Evolutionary conservation across 192 early-diverging fungal species (phyloP).

Genomic region (Podila horticola): DNA sequence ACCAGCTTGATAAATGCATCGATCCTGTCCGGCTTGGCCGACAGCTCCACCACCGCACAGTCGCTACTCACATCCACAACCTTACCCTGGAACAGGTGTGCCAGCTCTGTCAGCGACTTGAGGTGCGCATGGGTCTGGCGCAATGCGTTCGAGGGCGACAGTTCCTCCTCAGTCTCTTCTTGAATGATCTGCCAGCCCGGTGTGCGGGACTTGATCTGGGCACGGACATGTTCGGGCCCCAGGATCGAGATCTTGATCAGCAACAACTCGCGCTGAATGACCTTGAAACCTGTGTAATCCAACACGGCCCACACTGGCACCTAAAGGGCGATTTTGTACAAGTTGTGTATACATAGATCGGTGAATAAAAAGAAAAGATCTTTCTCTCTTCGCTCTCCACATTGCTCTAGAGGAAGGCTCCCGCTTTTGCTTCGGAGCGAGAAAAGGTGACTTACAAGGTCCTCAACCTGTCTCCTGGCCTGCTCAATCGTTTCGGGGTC

Average conservation of each 20-base stretch:
- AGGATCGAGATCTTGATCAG: slow-evolving; percentile 93
- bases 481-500: slow-evolving; percentile 88
- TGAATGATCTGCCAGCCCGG: slow-evolving; percentile 32
- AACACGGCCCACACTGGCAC: slow-evolving; percentile 96
- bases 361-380: not conserved
- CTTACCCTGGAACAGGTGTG: slow-evolving; percentile 85
- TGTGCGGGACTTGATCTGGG: slow-evolving; percentile 55
- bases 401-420: too few species aligned
- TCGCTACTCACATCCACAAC: slow-evolving; percentile 91
- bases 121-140: slow-evolving; percentile 72
- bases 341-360: not conserved
- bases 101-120: slow-evolving; percentile 82
- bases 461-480: slow-evolving; percentile 93
- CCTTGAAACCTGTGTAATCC: slow-evolving; percentile 90
- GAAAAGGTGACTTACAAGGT: slow-evolving; percentile 71
- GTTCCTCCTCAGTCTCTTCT: slow-evolving; percentile 31
- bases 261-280: slow-evolving; percentile 93
- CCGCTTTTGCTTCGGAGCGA: too few species aligned
- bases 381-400: too few species aligned
- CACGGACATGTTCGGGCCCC: slow-evolving; percentile 69
- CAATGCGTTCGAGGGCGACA: slow-evolving; percentile 57
- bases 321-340: slow-evolving; percentile 30
- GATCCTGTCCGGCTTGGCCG: slow-evolving; percentile 87
- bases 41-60: slow-evolving; percentile 86
- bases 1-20: slow-evolving; percentile 94